phyloP scores from a whole-genome alignment of 2,329 filamentous ascomycete species.

The Paecilomyces sp. region DNA sequence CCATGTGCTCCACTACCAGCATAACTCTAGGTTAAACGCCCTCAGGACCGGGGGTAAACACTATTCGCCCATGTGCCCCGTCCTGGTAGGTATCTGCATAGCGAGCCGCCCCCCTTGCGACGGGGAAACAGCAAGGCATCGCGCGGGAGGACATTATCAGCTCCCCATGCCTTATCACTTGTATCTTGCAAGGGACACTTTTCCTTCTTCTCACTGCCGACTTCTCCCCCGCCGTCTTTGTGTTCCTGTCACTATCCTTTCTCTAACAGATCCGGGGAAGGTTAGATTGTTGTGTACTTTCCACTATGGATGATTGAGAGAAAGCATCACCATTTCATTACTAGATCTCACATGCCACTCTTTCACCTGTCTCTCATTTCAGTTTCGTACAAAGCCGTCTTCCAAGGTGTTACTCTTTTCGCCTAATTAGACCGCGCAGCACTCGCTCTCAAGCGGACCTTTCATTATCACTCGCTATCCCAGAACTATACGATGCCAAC shows the following conservation, averaged over 20 bases:
- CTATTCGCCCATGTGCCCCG: background rate
- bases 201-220: background rate
- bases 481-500: too few species aligned
- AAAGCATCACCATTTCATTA: background rate
- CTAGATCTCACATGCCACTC: background rate
- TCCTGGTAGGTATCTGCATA: background rate
- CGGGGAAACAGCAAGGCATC: background rate
- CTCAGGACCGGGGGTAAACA: background rate
- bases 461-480: background rate
- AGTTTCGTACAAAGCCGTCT: background rate
- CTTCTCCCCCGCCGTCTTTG: too few species aligned
- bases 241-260: too few species aligned
- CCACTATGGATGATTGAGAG: background rate
- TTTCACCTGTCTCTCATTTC: background rate
- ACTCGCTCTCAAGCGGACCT: background rate
- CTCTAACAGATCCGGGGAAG: too few species aligned
- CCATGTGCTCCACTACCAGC: background rate
- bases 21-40: background rate
- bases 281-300: background rate
- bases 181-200: background rate
- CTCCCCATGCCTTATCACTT: background rate
- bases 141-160: constrained; percentile 1
- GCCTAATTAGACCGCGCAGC: background rate
- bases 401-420: background rate
- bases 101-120: background rate